These are phyloP conservation scores for Mucuna pruriens DNA, from an alignment of 306 rosid species.

Conservation along the genomic window DNA sequence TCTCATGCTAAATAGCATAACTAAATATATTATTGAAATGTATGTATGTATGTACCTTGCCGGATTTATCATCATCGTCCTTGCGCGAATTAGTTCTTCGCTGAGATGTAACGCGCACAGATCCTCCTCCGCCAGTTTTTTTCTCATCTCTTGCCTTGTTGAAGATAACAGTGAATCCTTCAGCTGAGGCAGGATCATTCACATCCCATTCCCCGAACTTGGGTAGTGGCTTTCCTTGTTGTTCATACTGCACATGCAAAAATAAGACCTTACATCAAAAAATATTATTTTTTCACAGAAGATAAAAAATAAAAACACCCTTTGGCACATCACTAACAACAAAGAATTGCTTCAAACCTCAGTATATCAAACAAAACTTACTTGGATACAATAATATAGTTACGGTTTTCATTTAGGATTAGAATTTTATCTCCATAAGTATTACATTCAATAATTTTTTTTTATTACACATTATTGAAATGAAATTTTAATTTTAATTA, in stretches of 20 bases:
- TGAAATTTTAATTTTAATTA: too few relatives aligned
- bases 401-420: too few relatives aligned
- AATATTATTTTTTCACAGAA: background rate
- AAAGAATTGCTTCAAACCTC: background rate
- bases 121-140: constrained; percentile 61
- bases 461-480: too few relatives aligned
- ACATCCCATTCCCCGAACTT: constrained; percentile 97
- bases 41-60: constrained; percentile 57
- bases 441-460: too few relatives aligned
- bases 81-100: constrained; percentile 41
- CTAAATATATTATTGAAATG: background rate
- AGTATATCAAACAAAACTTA: too few relatives aligned
- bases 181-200: constrained; percentile 84
- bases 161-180: constrained; percentile 83
- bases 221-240: constrained; percentile 60
- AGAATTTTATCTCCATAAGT: too few relatives aligned
- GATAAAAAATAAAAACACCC: background rate
- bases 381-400: too few relatives aligned
- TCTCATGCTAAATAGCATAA: background rate
- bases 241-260: constrained; percentile 51
- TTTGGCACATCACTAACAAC: background rate
- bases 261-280: background rate
- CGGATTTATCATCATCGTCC: constrained; percentile 46
- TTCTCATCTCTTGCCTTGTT: constrained; percentile 81
- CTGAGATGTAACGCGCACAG: constrained; percentile 35